Conservation (phyloP, 2,329 filamentous ascomycete species). For the Calonectria pseudoturangicola region DNA sequence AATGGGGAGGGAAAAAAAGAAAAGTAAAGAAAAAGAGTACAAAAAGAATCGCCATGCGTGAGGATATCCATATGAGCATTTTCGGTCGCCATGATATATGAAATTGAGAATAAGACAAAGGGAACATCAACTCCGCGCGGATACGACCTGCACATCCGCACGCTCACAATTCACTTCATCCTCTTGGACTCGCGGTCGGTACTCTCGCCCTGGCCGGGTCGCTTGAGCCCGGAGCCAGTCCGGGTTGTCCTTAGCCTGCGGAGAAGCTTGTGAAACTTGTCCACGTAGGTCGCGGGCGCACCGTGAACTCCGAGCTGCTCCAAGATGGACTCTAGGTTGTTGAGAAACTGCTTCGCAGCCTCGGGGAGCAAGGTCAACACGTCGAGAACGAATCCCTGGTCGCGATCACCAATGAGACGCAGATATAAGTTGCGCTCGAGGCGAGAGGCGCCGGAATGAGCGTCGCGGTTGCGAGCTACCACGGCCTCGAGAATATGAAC, state of each 20-base stretch:
- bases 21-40: neutral
- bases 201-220: constrained; percentile 52
- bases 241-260: constrained; percentile 56
- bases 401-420: constrained; percentile 66
- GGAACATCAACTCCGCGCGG: too few species aligned
- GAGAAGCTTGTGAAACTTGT: constrained; percentile 59
- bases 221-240: constrained; percentile 57
- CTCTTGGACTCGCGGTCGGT: constrained; percentile 57
- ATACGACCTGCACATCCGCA: neutral
- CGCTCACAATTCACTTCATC: constrained; percentile 55
- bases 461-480: constrained; percentile 63
- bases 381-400: constrained; percentile 67
- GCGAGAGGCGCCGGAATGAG: constrained; percentile 54
- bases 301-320: constrained; percentile 59
- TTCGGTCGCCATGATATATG: constrained; percentile 7
- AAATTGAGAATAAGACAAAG: neutral
- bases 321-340: constrained; percentile 59
- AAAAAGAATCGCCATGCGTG: neutral
- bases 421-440: constrained; percentile 68
- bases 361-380: constrained; percentile 66
- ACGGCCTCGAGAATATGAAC: constrained; percentile 69
- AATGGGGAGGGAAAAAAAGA: neutral
- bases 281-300: constrained; percentile 60
- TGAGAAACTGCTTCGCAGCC: constrained; percentile 65
- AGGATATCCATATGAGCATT: constrained; percentile 3